Evolutionary conservation across 2,329 filamentous ascomycete species (phyloP).

Genomic region (Coniochaeta hoffmannii): DNA sequence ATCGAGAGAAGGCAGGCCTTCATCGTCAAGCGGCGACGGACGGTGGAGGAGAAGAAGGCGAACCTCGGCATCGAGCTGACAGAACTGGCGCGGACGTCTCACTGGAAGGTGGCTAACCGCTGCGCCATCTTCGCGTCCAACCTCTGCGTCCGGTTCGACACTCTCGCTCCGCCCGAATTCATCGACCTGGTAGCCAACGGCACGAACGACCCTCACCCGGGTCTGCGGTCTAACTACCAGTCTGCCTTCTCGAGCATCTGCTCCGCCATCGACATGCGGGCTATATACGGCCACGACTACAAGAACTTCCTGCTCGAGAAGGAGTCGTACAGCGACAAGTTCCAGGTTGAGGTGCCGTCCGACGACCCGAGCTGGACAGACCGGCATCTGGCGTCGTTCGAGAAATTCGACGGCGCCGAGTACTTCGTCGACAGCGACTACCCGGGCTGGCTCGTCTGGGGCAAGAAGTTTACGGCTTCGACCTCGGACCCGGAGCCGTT

Average conservation of each 20-base stretch:
- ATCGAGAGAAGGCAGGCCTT: constrained; percentile 64
- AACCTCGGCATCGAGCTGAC: constrained; percentile 76
- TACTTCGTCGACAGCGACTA: constrained; percentile 91
- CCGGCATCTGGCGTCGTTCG: constrained; percentile 71
- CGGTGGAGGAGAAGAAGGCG: constrained; percentile 79
- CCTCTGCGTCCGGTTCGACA: constrained; percentile 85
- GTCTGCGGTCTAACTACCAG: constrained; percentile 72
- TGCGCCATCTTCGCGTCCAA: constrained; percentile 89
- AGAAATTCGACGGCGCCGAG: constrained; percentile 62
- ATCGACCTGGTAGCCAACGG: constrained; percentile 77
- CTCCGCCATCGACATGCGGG: constrained; percentile 79
- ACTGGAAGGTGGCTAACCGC: constrained; percentile 93
- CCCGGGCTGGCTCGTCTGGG: constrained; percentile 95
- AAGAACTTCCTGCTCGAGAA: constrained; percentile 78
- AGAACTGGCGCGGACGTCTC: constrained; percentile 66
- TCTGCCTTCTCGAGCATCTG: constrained; percentile 71
- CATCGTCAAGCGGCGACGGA: constrained; percentile 65
- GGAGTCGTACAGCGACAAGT: constrained; percentile 69
- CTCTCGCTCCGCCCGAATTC: constrained; percentile 72
- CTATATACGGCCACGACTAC: constrained; percentile 79
- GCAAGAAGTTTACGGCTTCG: constrained; percentile 75
- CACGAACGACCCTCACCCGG: constrained; percentile 84
- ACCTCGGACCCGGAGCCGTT: constrained; percentile 63
- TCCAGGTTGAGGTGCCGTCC: constrained; percentile 64
- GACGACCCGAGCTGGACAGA: constrained; percentile 73